Evolutionary conservation across 495 filamentous ascomycete genomes (phyloP).

Genomic region (Sphaerosporella brunnea): DNA sequence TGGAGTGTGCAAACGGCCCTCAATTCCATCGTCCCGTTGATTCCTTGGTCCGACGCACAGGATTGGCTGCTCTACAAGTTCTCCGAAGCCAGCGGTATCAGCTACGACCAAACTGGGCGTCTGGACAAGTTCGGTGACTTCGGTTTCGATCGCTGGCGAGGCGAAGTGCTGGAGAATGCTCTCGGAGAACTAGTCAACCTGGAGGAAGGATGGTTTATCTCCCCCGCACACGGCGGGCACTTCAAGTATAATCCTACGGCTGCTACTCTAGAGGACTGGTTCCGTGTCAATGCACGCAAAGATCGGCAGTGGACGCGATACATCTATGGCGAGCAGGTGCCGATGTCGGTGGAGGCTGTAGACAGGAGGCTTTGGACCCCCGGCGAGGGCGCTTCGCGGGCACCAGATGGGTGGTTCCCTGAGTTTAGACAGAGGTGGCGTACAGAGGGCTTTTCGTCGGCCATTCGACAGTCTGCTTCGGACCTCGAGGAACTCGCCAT

Average conservation of each 20-base stretch:
- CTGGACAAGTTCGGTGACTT: neutral
- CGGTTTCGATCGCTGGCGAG: neutral
- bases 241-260: neutral
- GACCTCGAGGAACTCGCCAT: neutral
- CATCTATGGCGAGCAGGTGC: neutral
- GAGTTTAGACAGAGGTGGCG: neutral
- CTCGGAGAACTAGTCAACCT: neutral
- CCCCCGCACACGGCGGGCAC: neutral
- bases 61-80: neutral
- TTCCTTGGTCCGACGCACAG: slow-evolving; percentile 13
- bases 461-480: neutral
- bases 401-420: neutral
- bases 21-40: slow-evolving; percentile 11
- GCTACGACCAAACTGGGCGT: neutral
- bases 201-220: neutral
- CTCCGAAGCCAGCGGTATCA: neutral
- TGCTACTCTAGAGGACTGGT: neutral
- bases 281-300: neutral
- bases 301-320: neutral
- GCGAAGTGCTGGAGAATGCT: neutral
- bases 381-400: no score
- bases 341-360: neutral
- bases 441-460: neutral
- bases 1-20: slow-evolving; percentile 18
- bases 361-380: neutral